Evolutionary conservation across 1,139 yeast species (phyloP).

Genomic region (Debaryomyces udenii): DNA sequence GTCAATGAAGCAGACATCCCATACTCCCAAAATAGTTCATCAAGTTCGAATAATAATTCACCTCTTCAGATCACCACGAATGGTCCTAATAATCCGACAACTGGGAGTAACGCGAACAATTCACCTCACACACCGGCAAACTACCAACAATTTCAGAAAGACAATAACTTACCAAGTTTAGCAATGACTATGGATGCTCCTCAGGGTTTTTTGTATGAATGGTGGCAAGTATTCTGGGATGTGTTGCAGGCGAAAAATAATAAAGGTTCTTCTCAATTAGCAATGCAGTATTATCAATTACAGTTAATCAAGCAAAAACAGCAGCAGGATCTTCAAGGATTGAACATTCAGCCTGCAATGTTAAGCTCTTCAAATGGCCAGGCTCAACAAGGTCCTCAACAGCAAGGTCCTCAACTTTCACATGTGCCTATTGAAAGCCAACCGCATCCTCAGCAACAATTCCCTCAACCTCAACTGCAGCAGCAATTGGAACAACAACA

Average conservation of each 20-base stretch:
- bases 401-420: constrained; percentile 20
- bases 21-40: constrained; percentile 16
- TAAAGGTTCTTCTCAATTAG: constrained; percentile 61
- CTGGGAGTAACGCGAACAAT: constrained; percentile 3
- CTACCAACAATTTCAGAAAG: constrained; percentile 27
- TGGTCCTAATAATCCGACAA: constrained; percentile 8
- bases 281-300: constrained; percentile 72
- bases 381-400: constrained; percentile 23
- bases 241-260: constrained; percentile 77
- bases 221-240: constrained; percentile 99
- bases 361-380: constrained; percentile 13
- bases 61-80: constrained; percentile 19
- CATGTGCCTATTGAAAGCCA: constrained; percentile 17
- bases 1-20: constrained; percentile 71
- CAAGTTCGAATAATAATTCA: constrained; percentile 22
- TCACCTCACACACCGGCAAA: constrained; percentile 21
- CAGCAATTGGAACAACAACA: constrained; percentile 18
- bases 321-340: constrained; percentile 44
- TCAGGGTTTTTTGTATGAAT: constrained; percentile 83
- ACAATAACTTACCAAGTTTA: constrained; percentile 50
- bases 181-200: constrained; percentile 74
- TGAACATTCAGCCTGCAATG: constrained; percentile 8
- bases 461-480: constrained; percentile 18
- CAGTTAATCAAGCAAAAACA: constrained; percentile 67
- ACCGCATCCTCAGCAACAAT: constrained; percentile 21